These are phyloP conservation scores for Geotrichum cucujoidarum DNA, from an alignment of 1,139 yeast genomes.

Conservation along the genomic window DNA sequence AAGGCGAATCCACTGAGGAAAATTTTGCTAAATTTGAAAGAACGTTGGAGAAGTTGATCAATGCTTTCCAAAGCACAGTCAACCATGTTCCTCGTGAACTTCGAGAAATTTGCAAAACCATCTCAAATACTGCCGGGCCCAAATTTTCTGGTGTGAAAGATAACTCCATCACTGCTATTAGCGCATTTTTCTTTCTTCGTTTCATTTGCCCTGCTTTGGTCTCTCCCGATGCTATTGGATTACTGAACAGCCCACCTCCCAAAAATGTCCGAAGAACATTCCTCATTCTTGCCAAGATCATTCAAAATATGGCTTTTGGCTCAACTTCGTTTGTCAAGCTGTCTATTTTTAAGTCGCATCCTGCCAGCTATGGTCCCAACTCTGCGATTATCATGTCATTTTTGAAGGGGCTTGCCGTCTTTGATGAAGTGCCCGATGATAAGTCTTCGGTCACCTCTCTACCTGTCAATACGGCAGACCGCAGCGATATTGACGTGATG, in stretches of 20 bases:
- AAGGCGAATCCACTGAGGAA: constrained; percentile 39
- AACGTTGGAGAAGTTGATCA: constrained; percentile 53
- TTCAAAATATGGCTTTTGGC: constrained; percentile 82
- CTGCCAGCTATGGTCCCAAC: constrained; percentile 13
- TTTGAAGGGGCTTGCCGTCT: constrained; percentile 21
- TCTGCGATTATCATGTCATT: constrained; percentile 16
- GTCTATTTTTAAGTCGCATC: constrained; percentile 40
- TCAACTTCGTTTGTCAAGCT: constrained; percentile 58
- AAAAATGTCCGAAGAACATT: constrained; percentile 58
- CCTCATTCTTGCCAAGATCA: constrained; percentile 68
- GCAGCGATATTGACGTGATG: constrained; percentile 30
- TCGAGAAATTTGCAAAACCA: constrained; percentile 57
- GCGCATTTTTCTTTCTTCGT: constrained; percentile 74
- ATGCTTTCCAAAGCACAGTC: constrained; percentile 50
- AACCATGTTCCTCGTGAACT: constrained; percentile 57
- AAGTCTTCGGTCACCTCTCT: neutral
- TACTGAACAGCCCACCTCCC: constrained; percentile 29
- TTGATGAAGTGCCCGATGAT: neutral
- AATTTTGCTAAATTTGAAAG: constrained; percentile 52
- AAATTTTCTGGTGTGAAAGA: constrained; percentile 54
- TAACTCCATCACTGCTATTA: constrained; percentile 60
- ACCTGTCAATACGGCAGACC: neutral
- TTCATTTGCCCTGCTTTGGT: constrained; percentile 83
- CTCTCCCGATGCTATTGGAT: constrained; percentile 61
- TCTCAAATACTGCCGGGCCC: constrained; percentile 50